phyloP scores from a whole-genome alignment of 202 grass and related monocot genomes.

The Digitaria exilis region DNA sequence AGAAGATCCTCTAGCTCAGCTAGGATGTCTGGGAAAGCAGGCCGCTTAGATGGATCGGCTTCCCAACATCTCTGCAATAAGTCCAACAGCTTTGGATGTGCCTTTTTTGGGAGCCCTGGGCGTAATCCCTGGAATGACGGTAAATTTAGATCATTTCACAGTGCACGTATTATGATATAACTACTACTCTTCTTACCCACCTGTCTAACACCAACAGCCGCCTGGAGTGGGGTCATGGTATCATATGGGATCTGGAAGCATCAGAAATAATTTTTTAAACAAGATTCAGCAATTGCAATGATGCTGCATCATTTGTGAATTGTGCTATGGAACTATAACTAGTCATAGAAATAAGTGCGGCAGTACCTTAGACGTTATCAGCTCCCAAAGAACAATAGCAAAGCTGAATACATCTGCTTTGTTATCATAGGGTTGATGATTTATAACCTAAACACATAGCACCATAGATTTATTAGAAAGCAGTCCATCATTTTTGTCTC shows the following conservation, averaged over 20 bases:
- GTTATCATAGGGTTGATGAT: conserved; percentile 89
- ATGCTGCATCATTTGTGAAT: background rate
- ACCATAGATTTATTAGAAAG: conserved; percentile 32
- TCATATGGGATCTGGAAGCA: conserved; percentile 75
- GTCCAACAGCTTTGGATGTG: conserved; percentile 64
- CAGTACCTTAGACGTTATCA: conserved; percentile 80
- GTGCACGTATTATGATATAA: background rate
- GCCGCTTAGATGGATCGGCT: conserved; percentile 59
- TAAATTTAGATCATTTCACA: conserved; percentile 15
- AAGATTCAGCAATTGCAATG: conserved; percentile 3
- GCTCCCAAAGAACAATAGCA: conserved; percentile 97
- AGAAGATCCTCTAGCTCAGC: conserved; percentile 76
- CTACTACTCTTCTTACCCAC: conserved; percentile 46
- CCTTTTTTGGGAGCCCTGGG: conserved; percentile 62
- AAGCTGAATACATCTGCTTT: conserved; percentile 99
- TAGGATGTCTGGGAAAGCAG: conserved; percentile 69
- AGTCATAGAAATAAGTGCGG: background rate
- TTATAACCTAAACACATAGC: conserved; percentile 78
- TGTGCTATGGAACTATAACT: background rate
- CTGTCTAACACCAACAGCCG: conserved; percentile 86
- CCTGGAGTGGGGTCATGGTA: conserved; percentile 94
- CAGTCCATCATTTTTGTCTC: background rate
- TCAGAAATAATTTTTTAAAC: conserved; percentile 11
- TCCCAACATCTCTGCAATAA: conserved; percentile 88
- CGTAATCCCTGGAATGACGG: conserved; percentile 69